Conservation (phyloP, 768 basidiomycete species). For the Ramaria rubella region DNA sequence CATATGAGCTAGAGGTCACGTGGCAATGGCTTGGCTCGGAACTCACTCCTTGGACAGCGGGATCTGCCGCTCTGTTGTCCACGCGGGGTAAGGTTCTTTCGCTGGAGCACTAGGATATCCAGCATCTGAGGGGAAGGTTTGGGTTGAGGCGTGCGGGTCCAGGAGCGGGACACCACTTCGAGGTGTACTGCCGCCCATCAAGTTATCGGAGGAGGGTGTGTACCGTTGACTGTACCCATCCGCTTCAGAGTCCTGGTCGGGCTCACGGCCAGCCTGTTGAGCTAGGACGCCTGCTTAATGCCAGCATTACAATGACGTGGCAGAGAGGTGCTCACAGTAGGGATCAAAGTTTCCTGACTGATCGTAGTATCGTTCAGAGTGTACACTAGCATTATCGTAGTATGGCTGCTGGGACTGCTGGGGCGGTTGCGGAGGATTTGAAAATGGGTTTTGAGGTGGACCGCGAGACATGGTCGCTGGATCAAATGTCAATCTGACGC, state of each 20-base stretch:
- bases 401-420: background rate
- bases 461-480: conserved; percentile 1
- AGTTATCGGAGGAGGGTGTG: conserved; percentile 21
- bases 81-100: conserved; percentile 83
- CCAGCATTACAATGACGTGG: background rate
- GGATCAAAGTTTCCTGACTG: conserved; percentile 16
- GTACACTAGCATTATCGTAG: conserved; percentile 10
- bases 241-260: conserved; percentile 18
- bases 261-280: background rate
- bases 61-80: conserved; percentile 87
- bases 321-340: conserved; percentile 14
- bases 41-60: conserved; percentile 82
- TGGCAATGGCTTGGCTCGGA: background rate
- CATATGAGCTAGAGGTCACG: background rate
- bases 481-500: background rate
- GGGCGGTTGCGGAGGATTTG: background rate
- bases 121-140: conserved; percentile 21
- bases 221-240: conserved; percentile 25
- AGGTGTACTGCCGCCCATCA: conserved; percentile 3
- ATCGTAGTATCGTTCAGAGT: conserved; percentile 13
- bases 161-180: conserved; percentile 13
- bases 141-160: conserved; percentile 25
- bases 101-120: conserved; percentile 17
- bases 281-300: conserved; percentile 21
- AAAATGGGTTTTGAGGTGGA: background rate